Evolutionary conservation across 2,329 filamentous ascomycete species (phyloP).

Genomic region (Rhexocercosporidium sp.): DNA sequence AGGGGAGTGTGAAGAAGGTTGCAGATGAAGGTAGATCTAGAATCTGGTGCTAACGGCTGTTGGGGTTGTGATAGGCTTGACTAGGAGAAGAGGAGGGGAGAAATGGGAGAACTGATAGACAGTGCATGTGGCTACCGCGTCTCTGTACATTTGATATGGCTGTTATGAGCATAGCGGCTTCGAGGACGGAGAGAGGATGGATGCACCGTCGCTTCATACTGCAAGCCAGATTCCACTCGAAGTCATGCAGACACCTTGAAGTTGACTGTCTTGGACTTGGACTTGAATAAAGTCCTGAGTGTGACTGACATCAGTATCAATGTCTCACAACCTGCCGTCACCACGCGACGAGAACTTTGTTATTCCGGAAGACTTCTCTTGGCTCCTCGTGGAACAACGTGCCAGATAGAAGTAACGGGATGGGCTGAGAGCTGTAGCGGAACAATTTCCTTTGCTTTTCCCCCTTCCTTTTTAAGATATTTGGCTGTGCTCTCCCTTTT

Average conservation of each 20-base stretch:
- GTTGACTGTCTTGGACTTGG: too few relatives aligned
- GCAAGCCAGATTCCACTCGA: too few relatives aligned
- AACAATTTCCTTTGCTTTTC: not conserved
- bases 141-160: too few relatives aligned
- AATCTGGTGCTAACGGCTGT: not conserved
- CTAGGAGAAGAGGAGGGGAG: not conserved
- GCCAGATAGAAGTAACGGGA: not conserved
- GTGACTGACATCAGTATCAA: too few relatives aligned
- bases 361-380: not conserved
- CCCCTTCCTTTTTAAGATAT: not conserved
- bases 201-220: too few relatives aligned
- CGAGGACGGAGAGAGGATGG: too few relatives aligned
- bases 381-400: constrained; percentile 5
- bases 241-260: too few relatives aligned
- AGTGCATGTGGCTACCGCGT: not conserved
- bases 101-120: not conserved
- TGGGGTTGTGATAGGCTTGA: not conserved
- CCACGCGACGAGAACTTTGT: not conserved
- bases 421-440: not conserved
- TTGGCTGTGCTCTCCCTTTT: too few relatives aligned
- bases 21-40: not conserved
- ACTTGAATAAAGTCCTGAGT: too few relatives aligned
- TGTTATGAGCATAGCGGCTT: too few relatives aligned
- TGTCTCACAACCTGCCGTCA: not conserved
- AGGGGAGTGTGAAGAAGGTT: not conserved